Evolutionary conservation across 108 stramenopile genomes (phyloP).

Genomic region (Hondaea fermentalgiana): DNA sequence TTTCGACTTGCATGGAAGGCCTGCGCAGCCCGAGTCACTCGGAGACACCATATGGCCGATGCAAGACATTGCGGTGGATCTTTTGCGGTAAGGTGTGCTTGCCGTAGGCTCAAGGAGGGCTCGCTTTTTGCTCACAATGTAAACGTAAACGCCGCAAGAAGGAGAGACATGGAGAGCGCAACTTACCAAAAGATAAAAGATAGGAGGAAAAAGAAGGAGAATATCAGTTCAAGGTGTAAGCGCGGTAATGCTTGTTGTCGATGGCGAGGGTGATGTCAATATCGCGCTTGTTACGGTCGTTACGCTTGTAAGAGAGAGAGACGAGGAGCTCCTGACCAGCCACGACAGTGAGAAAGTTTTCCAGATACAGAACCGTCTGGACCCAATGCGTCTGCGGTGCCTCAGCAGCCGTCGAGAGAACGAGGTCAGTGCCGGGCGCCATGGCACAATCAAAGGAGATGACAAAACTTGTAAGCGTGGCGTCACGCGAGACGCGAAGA

Average conservation of each 20-base stretch:
- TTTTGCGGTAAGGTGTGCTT: background rate
- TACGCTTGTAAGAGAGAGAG: background rate
- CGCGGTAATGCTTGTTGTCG: background rate
- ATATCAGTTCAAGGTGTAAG: background rate
- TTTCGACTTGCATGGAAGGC: background rate
- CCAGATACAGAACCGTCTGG: slow-evolving; percentile 10
- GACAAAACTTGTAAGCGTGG: slow-evolving; percentile 21
- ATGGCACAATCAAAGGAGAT: slow-evolving; percentile 27
- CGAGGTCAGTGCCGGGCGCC: background rate
- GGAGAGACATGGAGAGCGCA: too few species aligned
- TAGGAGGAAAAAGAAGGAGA: too few species aligned
- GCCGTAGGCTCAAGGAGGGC: too few species aligned
- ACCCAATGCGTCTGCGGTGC: slow-evolving; percentile 20
- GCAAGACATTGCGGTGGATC: background rate
- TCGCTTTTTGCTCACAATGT: too few species aligned
- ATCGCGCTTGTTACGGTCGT: slow-evolving; percentile 21
- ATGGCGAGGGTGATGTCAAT: background rate
- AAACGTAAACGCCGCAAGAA: too few species aligned
- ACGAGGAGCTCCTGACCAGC: slow-evolving; percentile 6
- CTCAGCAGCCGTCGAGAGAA: slow-evolving; percentile 21
- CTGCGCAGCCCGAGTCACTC: background rate
- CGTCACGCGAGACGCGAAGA: background rate
- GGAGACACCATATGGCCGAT: background rate
- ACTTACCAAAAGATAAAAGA: too few species aligned
- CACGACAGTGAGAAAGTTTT: slow-evolving; percentile 9